Evolutionary conservation across 805 yeast species (phyloP), one percentile per base, ranked within the genome.

Genomic region (Kodamaea leandrae): DNA sequence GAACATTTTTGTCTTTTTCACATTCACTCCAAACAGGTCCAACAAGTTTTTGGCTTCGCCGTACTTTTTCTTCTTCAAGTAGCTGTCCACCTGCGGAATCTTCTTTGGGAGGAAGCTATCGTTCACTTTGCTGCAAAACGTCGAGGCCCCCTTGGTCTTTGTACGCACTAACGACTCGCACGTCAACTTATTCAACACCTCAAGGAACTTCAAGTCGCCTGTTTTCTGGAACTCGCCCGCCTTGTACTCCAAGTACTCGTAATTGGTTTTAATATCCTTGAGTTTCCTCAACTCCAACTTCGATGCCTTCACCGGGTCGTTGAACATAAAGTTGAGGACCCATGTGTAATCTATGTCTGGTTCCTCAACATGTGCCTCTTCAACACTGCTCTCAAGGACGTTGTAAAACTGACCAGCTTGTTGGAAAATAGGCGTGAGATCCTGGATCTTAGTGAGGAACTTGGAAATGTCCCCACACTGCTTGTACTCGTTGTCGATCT

Each of bases 401-500:
- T 47, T 46, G 38, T 59, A 63, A 24, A 56, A 55, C 34, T 63
- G 61, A 10, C 64, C 57, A 13, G 49, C 42, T 12, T 73, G 63
- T 26, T 76, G 70, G 19, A 76, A 50, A 30, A 51, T 63, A 51
- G 47, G 63, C 44, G 64, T 60, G 29, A 71, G 63, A 42, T 57
- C 66, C 27, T 55, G 61, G 44, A 80, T 62, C 43, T 72, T 76
- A 21, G 76, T 67, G 42, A 65, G 65, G n/a, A 80, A 58, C 50
- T 82, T 76, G 8, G 86, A 75, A 21, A 74, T 53, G 13, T 55
- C 63, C 21, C 80, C 78, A 59, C 96, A 88, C 2, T 61, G 64
- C 19, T 64, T 63, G 48, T 73, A 75, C 47, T 87, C 96, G 60
- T 87, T 85, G 59, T 91, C 91, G 32, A 78, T 72, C 41, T 84